A percentile compares a stretch with the other conserved stretches of the same genome.
Evolutionary conservation across 164 flowering plant genomes (phyloP).

Genomic region (Amborella trichopoda): DNA sequence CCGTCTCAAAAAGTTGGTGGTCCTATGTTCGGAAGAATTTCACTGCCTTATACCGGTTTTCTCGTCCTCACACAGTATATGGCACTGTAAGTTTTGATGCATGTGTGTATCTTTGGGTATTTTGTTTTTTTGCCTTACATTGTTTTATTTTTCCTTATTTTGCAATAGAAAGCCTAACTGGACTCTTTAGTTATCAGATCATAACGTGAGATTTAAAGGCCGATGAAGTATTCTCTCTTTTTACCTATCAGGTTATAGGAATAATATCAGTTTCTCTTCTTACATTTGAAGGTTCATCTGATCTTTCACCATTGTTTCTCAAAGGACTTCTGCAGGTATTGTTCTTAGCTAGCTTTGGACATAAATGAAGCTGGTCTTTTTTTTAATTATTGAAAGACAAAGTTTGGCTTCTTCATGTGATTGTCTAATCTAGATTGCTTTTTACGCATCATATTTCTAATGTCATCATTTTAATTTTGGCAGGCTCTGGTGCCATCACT

Average conservation of each 20-base stretch:
- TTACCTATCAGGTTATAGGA: slow-evolving; percentile 60
- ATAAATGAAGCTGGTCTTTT: too few species aligned
- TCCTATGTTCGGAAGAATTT: slow-evolving; percentile 20
- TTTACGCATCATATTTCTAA: too few species aligned
- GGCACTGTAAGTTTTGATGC: slow-evolving; percentile 92
- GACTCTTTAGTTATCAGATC: slow-evolving; percentile 2
- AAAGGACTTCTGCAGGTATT: slow-evolving; percentile 65
- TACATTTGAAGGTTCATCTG: slow-evolving; percentile 65
- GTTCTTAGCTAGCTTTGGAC: too few species aligned
- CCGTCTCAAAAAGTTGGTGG: slow-evolving; percentile 18
- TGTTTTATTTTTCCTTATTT: neutral
- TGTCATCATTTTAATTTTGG: too few species aligned
- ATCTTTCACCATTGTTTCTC: slow-evolving; percentile 68
- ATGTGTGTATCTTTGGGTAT: too few species aligned
- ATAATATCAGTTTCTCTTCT: slow-evolving; percentile 89
- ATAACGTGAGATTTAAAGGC: too few species aligned
- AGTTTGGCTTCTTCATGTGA: too few species aligned
- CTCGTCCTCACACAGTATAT: slow-evolving; percentile 84
- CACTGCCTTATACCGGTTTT: slow-evolving; percentile 76
- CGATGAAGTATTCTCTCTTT: too few species aligned
- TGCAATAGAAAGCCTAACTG: neutral
- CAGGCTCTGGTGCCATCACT: slow-evolving; percentile 91
- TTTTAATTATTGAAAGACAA: too few species aligned
- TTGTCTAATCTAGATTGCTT: too few species aligned
- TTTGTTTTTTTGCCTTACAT: neutral